Conservation (phyloP, 1,284 basidiomycete species). For the Uromyces viciae-fabae region DNA sequence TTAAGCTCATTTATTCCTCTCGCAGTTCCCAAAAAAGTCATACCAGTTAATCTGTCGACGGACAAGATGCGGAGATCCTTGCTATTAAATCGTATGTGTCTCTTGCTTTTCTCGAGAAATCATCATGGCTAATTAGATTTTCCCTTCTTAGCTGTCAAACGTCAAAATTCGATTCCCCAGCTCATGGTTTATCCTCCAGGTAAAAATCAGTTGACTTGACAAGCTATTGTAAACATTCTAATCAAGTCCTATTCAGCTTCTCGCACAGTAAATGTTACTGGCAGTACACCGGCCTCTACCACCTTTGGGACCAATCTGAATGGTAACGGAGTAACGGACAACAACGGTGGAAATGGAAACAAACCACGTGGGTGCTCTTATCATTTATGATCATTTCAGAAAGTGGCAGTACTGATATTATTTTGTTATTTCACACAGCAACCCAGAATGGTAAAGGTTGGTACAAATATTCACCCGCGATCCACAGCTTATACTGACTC, state of each 20-base stretch:
- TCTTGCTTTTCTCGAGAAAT: not conserved
- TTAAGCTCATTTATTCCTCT: not conserved
- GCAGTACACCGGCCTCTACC: slow-evolving; percentile 9
- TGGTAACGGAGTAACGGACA: slow-evolving; percentile 8
- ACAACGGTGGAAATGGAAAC: slow-evolving; percentile 33
- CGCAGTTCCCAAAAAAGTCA: slow-evolving; percentile 30
- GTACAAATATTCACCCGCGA: too few species aligned
- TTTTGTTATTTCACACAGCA: not conserved
- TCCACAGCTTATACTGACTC: too few species aligned
- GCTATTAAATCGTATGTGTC: not conserved
- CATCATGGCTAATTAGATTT: not conserved
- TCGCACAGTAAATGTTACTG: not conserved
- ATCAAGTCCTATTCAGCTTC: not conserved
- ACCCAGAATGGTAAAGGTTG: not conserved
- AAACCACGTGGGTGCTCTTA: not conserved
- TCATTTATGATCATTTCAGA: not conserved
- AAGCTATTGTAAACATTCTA: not conserved
- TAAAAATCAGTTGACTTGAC: not conserved
- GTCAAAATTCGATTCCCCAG: not conserved
- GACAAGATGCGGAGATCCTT: not conserved
- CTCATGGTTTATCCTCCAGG: slow-evolving; percentile 28
- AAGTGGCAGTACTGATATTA: not conserved
- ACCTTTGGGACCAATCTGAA: slow-evolving; percentile 28
- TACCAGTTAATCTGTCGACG: slow-evolving; percentile 14
- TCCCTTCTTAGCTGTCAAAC: not conserved